Conservation (phyloP, 495 filamentous ascomycete genomes). For the Alectoria sarmentosa region DNA sequence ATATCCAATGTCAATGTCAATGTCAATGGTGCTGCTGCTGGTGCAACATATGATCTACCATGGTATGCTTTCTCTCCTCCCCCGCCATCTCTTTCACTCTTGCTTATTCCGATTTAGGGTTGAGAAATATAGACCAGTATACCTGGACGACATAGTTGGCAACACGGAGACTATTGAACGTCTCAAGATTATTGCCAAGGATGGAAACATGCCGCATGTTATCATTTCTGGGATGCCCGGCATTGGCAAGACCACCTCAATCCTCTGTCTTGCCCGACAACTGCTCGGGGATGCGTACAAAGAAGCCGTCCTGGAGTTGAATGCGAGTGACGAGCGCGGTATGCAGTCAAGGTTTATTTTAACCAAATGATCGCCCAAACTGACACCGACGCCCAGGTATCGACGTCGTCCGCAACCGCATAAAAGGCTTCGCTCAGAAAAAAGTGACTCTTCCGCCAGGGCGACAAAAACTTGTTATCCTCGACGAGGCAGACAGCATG, state of each 20-base stretch:
- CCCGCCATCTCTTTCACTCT: background rate
- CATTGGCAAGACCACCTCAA: conserved; percentile 97
- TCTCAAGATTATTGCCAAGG: conserved; percentile 96
- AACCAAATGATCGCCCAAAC: background rate
- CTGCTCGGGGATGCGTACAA: conserved; percentile 92
- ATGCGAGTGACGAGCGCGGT: conserved; percentile 92
- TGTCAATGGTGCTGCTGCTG: conserved; percentile 53
- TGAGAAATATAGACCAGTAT: conserved; percentile 92
- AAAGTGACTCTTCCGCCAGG: conserved; percentile 92
- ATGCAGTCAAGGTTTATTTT: conserved; percentile 23
- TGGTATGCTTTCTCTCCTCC: conserved; percentile 16
- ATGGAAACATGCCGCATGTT: conserved; percentile 98
- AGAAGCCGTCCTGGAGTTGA: conserved; percentile 93
- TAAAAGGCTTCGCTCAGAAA: conserved; percentile 98
- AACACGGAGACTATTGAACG: conserved; percentile 97
- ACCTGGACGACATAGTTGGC: conserved; percentile 94
- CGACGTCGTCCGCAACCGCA: conserved; percentile 96
- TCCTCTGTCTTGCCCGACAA: conserved; percentile 88
- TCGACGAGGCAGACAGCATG: conserved; percentile 98
- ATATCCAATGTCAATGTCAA: conserved; percentile 56
- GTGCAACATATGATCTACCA: conserved; percentile 77
- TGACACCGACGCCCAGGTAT: conserved; percentile 50
- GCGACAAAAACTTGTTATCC: conserved; percentile 91
- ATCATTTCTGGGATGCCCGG: conserved; percentile 99
- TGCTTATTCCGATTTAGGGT: conserved; percentile 50